Percentiles rank a stretch among this genome's conserved stretches.
Conservation (phyloP, 2,329 filamentous ascomycete genomes). For the Neospermospora avenae region DNA sequence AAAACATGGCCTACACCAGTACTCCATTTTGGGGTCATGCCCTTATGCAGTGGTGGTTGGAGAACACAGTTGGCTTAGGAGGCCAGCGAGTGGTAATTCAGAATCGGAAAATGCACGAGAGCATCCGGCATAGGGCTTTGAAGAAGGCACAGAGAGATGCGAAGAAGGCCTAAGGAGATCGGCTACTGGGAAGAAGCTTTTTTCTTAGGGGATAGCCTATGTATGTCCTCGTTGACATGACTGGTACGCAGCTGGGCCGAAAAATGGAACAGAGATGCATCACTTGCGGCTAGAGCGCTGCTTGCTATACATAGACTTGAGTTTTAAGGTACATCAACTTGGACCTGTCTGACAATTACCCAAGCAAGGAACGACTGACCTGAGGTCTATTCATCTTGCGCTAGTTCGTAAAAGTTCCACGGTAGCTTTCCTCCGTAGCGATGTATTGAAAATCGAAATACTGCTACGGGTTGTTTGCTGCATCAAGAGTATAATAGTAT, state of each 20-base stretch:
- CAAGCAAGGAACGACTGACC: background rate
- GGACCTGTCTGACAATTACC: background rate
- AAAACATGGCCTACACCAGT: slow-evolving; percentile 76
- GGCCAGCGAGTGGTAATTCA: slow-evolving; percentile 53
- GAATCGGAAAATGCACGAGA: slow-evolving; percentile 65
- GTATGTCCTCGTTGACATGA: background rate
- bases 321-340: background rate
- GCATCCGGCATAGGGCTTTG: slow-evolving; percentile 64
- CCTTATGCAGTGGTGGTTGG: slow-evolving; percentile 79
- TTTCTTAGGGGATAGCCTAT: background rate
- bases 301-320: background rate
- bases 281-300: background rate
- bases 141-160: slow-evolving; percentile 67
- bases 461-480: too few relatives aligned
- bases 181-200: too few relatives aligned
- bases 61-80: slow-evolving; percentile 56
- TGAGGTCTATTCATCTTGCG: background rate
- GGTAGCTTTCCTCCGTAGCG: too few relatives aligned
- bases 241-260: background rate
- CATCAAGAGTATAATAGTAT: too few relatives aligned
- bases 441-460: too few relatives aligned
- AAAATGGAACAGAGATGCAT: background rate
- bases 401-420: background rate
- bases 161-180: slow-evolving; percentile 45
- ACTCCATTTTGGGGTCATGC: slow-evolving; percentile 94